Evolutionary conservation across 495 filamentous ascomycete species (phyloP).

Genomic region (Penicillium paxilli): DNA sequence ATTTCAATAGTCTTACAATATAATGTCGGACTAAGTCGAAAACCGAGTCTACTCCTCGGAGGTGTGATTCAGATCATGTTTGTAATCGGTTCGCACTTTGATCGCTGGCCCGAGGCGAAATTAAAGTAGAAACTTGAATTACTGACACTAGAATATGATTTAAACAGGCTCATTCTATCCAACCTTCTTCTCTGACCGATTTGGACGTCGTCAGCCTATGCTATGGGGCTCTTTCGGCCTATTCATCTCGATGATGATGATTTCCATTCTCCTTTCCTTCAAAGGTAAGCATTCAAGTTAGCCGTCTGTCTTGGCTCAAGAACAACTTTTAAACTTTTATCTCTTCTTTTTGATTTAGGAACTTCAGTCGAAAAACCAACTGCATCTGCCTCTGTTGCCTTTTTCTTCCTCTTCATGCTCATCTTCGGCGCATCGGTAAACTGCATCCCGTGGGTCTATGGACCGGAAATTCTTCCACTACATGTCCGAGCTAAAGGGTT

Average conservation of each 20-base stretch:
- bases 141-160: background rate
- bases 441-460: constrained; percentile 51
- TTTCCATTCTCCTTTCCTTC: constrained; percentile 41
- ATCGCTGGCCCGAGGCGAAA: background rate
- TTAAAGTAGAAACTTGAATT: background rate
- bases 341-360: background rate
- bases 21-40: constrained; percentile 48
- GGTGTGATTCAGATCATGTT: constrained; percentile 47
- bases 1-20: constrained; percentile 34
- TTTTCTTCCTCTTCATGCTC: constrained; percentile 49
- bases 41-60: constrained; percentile 47
- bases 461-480: constrained; percentile 45
- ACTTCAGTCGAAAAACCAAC: constrained; percentile 30
- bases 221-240: constrained; percentile 49
- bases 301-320: too few species aligned
- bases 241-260: constrained; percentile 46
- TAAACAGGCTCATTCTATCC: constrained; percentile 32
- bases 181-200: constrained; percentile 38
- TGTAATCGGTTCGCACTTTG: constrained; percentile 26
- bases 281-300: constrained; percentile 3
- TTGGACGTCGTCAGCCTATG: constrained; percentile 55
- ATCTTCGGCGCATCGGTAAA: constrained; percentile 50
- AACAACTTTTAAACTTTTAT: too few species aligned
- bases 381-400: constrained; percentile 36
- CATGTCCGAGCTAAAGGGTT: constrained; percentile 44